These are phyloP conservation scores for Arachnomyces sp. DNA, from an alignment of 2,329 filamentous ascomycete species.

Conservation along the genomic window DNA sequence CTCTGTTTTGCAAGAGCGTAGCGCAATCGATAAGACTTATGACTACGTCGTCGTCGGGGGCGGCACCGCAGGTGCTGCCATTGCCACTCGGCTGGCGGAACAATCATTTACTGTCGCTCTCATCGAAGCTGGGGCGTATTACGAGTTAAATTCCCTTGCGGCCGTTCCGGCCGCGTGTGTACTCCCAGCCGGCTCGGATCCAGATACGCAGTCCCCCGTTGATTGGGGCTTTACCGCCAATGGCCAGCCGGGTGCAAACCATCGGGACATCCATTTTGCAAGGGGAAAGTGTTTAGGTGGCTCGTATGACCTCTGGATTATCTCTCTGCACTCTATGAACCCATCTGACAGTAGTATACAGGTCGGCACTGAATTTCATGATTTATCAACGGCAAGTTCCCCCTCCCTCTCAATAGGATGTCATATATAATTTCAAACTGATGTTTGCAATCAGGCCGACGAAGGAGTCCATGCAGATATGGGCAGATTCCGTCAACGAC, in stretches of 20 bases:
- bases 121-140: constrained; percentile 2
- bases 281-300: too few relatives aligned
- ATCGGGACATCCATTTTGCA: too few relatives aligned
- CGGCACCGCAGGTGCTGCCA: neutral
- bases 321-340: too few relatives aligned
- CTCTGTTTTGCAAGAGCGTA: too few relatives aligned
- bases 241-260: constrained; percentile 43
- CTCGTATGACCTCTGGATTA: too few relatives aligned
- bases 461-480: constrained; percentile 20
- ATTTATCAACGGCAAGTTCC: constrained; percentile 23
- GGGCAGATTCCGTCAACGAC: constrained; percentile 27
- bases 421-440: neutral
- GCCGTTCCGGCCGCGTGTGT: too few relatives aligned
- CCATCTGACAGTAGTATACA: too few relatives aligned
- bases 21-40: too few relatives aligned
- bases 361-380: constrained; percentile 27
- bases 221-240: constrained; percentile 43
- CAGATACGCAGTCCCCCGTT: constrained; percentile 48
- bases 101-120: constrained; percentile 1
- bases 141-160: too few relatives aligned
- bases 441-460: constrained; percentile 18
- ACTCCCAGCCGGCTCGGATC: too few relatives aligned
- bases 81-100: constrained; percentile 3
- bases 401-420: neutral
- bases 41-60: constrained; percentile 2